phyloP scores from a whole-genome alignment of 345 rosid species.

The Pelargonium nanum region DNA sequence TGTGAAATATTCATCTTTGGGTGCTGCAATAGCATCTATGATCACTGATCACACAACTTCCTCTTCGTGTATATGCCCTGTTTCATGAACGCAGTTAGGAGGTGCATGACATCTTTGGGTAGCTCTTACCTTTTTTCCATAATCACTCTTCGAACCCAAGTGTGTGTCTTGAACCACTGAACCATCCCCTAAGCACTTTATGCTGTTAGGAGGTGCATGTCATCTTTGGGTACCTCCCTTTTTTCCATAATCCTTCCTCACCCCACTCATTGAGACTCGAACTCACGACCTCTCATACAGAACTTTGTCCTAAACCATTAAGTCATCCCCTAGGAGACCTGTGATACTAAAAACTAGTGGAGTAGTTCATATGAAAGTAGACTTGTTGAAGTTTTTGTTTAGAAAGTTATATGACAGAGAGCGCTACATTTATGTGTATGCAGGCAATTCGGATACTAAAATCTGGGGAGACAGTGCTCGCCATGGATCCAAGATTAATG shows the following conservation, averaged over 20 bases:
- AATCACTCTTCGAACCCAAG: too few relatives aligned
- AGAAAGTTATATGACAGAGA: slow-evolving; percentile 16
- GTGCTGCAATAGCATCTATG: slow-evolving; percentile 75
- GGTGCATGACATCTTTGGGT: too few relatives aligned
- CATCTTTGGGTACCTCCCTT: too few relatives aligned
- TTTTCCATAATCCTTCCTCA: slow-evolving; percentile 67
- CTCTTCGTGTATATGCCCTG: too few relatives aligned
- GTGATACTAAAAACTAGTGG: too few relatives aligned
- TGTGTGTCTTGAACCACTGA: too few relatives aligned
- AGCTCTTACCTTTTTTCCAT: too few relatives aligned
- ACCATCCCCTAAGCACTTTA: too few relatives aligned
- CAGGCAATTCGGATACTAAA: slow-evolving; percentile 69
- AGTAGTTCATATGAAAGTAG: slow-evolving; percentile 28
- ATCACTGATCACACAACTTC: too few relatives aligned
- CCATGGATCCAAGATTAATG: slow-evolving; percentile 62
- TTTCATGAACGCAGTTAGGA: neutral
- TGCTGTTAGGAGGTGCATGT: too few relatives aligned
- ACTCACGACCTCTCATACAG: slow-evolving; percentile 68
- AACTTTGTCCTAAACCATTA: slow-evolving; percentile 54
- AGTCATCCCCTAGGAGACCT: slow-evolving; percentile 48
- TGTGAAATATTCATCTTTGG: slow-evolving; percentile 31
- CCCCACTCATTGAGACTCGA: slow-evolving; percentile 38
- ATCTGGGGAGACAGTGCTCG: slow-evolving; percentile 50
- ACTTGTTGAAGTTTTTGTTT: too few relatives aligned
- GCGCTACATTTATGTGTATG: neutral